These are phyloP conservation scores for Oidiodendron maius DNA, from an alignment of 495 filamentous ascomycete species.

Conservation along the genomic window DNA sequence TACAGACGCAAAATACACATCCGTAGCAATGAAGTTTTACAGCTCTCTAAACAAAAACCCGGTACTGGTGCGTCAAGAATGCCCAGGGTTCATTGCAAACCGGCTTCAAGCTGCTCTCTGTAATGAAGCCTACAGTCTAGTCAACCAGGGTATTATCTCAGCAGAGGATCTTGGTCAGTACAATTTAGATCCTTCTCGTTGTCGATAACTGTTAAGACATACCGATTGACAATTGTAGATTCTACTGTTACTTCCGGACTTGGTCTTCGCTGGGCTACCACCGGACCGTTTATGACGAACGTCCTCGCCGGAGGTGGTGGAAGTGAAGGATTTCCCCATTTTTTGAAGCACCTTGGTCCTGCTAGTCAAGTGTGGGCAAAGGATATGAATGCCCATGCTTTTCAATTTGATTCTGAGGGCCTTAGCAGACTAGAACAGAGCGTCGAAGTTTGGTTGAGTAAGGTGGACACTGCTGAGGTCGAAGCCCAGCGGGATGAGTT, in stretches of 20 bases:
- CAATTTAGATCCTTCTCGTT: no score
- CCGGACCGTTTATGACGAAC: conserved; percentile 55
- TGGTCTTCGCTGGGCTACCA: conserved; percentile 51
- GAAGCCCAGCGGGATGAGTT: no score
- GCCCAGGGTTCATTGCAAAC: conserved; percentile 42
- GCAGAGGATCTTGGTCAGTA: conserved; percentile 43
- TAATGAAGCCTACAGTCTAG: conserved; percentile 40
- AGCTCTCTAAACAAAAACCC: conserved; percentile 36
- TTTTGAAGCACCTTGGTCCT: conserved; percentile 52
- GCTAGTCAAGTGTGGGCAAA: no score
- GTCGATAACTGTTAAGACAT: no score
- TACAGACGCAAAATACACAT: conserved; percentile 33
- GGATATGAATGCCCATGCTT: no score
- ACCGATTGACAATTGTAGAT: no score
- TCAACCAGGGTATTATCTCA: conserved; percentile 40
- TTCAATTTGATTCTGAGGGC: no score
- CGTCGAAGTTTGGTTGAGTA: no score
- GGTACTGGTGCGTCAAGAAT: conserved; percentile 46
- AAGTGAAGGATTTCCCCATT: conserved; percentile 42
- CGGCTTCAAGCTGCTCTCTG: conserved; percentile 42
- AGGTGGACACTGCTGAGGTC: no score
- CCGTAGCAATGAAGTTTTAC: conserved; percentile 45
- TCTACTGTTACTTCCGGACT: conserved; percentile 23
- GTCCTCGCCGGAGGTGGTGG: conserved; percentile 54
- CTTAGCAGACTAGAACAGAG: no score